These are phyloP conservation scores for Stagonosporopsis tanaceti DNA, from an alignment of 2,329 filamentous ascomycete genomes.

Conservation along the genomic window DNA sequence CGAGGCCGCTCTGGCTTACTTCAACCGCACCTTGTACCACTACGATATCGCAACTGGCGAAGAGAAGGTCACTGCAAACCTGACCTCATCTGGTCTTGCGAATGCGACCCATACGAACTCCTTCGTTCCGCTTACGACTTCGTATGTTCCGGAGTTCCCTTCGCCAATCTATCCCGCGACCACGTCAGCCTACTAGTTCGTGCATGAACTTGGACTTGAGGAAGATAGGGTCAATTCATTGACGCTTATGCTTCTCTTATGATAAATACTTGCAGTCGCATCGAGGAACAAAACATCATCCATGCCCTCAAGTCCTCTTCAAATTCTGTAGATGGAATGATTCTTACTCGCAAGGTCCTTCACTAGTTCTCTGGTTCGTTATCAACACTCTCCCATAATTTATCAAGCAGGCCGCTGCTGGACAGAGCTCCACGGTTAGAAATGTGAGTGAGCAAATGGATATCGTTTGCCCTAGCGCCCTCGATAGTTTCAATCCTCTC, in stretches of 20 bases:
- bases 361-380: no score
- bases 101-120: constrained; percentile 52
- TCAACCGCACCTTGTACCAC: constrained; percentile 49
- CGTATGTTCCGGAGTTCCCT: constrained; percentile 16
- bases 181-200: not conserved
- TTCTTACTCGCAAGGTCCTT: no score
- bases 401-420: no score
- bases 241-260: no score
- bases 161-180: constrained; percentile 27
- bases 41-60: constrained; percentile 49
- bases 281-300: not conserved
- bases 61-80: constrained; percentile 43
- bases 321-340: no score
- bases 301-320: no score
- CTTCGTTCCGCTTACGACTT: constrained; percentile 44
- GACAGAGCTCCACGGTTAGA: no score
- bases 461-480: no score
- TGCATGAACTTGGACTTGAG: not conserved
- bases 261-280: not conserved
- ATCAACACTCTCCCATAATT: no score
- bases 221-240: not conserved
- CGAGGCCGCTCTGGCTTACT: constrained; percentile 46
- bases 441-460: no score
- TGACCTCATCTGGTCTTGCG: constrained; percentile 42
- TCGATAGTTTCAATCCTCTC: no score